Base-by-base conservation (phyloP, 2,329 filamentous ascomycete species). In the Incumbomyces delicatus region DNA sequence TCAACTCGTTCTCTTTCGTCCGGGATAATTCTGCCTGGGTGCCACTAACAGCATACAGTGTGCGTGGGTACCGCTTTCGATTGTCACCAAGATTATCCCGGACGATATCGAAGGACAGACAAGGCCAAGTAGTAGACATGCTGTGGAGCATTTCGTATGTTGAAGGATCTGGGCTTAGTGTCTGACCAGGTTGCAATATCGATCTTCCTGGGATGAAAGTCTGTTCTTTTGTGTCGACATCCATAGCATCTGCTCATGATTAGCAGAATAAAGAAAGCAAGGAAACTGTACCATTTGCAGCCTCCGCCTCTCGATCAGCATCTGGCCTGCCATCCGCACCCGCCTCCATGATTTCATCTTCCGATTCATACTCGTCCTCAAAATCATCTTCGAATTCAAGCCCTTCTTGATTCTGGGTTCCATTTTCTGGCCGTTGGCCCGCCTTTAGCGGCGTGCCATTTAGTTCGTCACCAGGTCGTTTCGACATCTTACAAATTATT, bases 101-200 rank as follows among this genome's bases (percentile, higher is more conserved):
- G 52, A 98, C 68, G 50, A 98, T 83, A 63, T 96, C 92, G 67
- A 95, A 95, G 1, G 90, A 96, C 13, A 98, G 77, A 64, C 92
- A 98, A 2, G 92, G 92, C 92, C 92, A 98, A 1, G 88, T 88
- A 6, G 89, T 89, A 66, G 85, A 92, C 53, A 98, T 77, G 51
- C 81, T 87, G 73, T 98, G 92, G 50, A 98, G 80, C 88, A 98
- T 94, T 64, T 95, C 85, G 71, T 98, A 98, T 5, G 90, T 90
- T n/a, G 85, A 87, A 49, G 86, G 75, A 67, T 98, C 92, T 12
- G 92, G 90, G 2, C 88, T 81, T 47, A 98, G 77, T 4, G 87
- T 89, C 72, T 96, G 88, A 58, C 88, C 90, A 11, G 87, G 82
- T 54, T 87, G 87, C 53, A 96, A 77, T 70, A 92, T 90, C 65